Percentiles rank a stretch among this genome's conserved stretches.
Conservation (phyloP, 805 yeast genomes). For the Cyberlindnera saturnus region DNA sequence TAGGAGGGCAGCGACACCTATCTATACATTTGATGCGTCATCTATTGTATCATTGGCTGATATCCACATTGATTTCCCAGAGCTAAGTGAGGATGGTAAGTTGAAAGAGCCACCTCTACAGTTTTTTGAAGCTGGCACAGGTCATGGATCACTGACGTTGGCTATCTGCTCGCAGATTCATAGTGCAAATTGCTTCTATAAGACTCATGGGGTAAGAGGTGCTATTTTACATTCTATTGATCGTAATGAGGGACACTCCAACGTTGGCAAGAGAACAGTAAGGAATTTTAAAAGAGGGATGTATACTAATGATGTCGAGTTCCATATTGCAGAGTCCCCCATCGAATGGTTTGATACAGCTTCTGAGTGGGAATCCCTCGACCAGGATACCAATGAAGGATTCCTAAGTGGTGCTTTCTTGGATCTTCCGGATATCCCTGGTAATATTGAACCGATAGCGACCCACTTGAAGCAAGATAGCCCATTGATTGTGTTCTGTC, state of each 20-base stretch:
- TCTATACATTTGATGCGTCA: slow-evolving; percentile 43
- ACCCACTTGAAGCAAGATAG: slow-evolving; percentile 33
- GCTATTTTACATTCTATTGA: slow-evolving; percentile 43
- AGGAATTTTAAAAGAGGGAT: slow-evolving; percentile 36
- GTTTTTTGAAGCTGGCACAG: slow-evolving; percentile 48
- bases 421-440: slow-evolving; percentile 40
- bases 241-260: slow-evolving; percentile 32
- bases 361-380: slow-evolving; percentile 21
- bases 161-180: slow-evolving; percentile 38
- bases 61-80: slow-evolving; percentile 37
- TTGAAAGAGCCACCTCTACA: slow-evolving; percentile 28
- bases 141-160: slow-evolving; percentile 45
- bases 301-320: slow-evolving; percentile 39
- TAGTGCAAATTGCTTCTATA: slow-evolving; percentile 35
- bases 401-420: slow-evolving; percentile 39
- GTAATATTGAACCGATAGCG: slow-evolving; percentile 29
- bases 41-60: slow-evolving; percentile 42
- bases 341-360: slow-evolving; percentile 30
- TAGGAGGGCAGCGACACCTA: slow-evolving; percentile 43
- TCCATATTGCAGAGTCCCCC: slow-evolving; percentile 37
- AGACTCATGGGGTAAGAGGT: slow-evolving; percentile 28
- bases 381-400: slow-evolving; percentile 15
- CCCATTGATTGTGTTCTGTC: slow-evolving; percentile 39
- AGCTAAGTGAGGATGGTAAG: slow-evolving; percentile 9
- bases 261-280: slow-evolving; percentile 36